Evolutionary conservation across 2,329 filamentous ascomycete genomes (phyloP).

Genomic region (Sarocladiaceae sp.): DNA sequence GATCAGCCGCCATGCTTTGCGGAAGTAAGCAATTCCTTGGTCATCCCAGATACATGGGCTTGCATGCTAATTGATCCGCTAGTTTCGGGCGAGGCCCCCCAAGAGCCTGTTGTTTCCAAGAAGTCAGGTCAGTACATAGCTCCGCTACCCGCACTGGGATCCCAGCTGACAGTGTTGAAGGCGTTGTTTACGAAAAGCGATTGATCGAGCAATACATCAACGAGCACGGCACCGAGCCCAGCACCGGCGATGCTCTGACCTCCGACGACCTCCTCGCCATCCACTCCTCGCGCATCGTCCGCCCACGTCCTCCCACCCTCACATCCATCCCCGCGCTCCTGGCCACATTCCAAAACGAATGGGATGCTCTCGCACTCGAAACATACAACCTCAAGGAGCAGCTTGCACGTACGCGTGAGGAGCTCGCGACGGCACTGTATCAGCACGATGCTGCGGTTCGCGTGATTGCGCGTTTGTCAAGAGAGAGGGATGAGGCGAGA

Average conservation of each 20-base stretch:
- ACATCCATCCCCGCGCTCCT: conserved; percentile 95
- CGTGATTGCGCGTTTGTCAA: conserved; percentile 87
- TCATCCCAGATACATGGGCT: neutral
- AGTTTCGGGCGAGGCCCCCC: conserved; percentile 96
- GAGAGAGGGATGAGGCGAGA: conserved; percentile 87
- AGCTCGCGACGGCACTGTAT: conserved; percentile 89
- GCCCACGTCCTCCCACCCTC: conserved; percentile 84
- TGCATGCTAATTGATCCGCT: neutral
- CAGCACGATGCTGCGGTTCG: conserved; percentile 96
- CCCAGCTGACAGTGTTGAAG: conserved; percentile 32
- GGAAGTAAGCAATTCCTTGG: conserved; percentile 34
- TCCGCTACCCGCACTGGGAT: neutral
- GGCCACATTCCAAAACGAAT: conserved; percentile 95
- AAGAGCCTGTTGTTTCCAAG: conserved; percentile 89
- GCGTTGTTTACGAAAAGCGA: conserved; percentile 90
- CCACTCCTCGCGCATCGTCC: conserved; percentile 77
- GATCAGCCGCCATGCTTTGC: conserved; percentile 40
- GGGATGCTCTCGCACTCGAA: conserved; percentile 90
- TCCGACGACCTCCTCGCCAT: conserved; percentile 83
- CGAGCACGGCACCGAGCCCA: conserved; percentile 89
- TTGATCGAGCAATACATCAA: conserved; percentile 93
- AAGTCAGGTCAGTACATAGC: conserved; percentile 71
- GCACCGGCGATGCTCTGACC: conserved; percentile 79
- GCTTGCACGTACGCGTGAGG: conserved; percentile 83
- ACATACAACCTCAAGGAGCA: conserved; percentile 89